Evolutionary conservation across 495 filamentous ascomycete species (phyloP), one percentile per base, ranked within the genome.

Genomic region (Xylaria flabelliformis): DNA sequence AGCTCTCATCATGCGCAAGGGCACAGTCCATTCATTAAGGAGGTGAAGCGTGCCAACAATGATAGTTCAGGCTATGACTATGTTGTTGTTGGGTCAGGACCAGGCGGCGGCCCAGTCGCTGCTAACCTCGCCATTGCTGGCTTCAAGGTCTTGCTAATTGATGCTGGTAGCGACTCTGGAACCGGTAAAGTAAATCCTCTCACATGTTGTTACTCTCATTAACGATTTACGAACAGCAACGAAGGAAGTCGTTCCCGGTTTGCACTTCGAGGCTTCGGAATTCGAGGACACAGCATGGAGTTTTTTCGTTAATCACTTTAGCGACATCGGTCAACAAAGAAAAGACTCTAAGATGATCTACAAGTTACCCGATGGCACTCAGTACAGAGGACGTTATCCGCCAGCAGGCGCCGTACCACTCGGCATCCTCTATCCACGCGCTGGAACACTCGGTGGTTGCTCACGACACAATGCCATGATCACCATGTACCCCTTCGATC

Each of bases 71-170:
- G 73, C 29, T 90, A 90, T 75, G 89, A 91, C 55, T 91, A 90
- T 76, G 80, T 91, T 46, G 83, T 91, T 15, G 86, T 91, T 4
- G 89, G 89, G 17, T 87, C 84, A 50, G 89, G 89, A 15, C 83
- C 89, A 13, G 89, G 89, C 9, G 89, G 89, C n/a, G 88, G 87
- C 3, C 88, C 88, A 4, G 76, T 91, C 4, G 89, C 89, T 2
- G 85, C 87, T 9, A 83, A 85, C 13, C 85, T 91, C 4, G 89
- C 88, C 12, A 77, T 85, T 26, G 86, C 85, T 36, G 88, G 88
- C 9, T 82, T 85, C 77, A 86, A 82, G 65, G 85, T 85, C 0
- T 84, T 91, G 2, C 79, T 91, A 4, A 81, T 91, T 51, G 89
- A 91, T 65, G 86, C 90, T 17, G 90, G 90, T 41, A 82, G 84